These are phyloP conservation scores for Mucor piriformis DNA, from an alignment of 371 early-diverging fungal genomes.

Conservation along the genomic window DNA sequence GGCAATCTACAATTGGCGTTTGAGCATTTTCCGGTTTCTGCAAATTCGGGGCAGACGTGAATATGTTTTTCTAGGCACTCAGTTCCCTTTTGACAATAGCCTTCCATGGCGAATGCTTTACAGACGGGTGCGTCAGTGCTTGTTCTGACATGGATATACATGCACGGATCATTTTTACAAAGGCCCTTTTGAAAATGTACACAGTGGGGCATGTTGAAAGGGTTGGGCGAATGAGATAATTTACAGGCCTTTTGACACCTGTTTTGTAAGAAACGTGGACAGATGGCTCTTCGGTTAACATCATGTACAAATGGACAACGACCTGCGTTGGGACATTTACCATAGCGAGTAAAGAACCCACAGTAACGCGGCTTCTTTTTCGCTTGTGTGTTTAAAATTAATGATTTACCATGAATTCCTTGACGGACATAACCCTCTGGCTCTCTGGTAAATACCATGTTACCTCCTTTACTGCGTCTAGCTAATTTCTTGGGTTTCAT, in stretches of 20 bases:
- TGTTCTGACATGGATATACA: constrained; percentile 56
- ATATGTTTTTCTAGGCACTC: constrained; percentile 57
- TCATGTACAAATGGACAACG: constrained; percentile 56
- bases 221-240: constrained; percentile 54
- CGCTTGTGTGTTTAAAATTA: constrained; percentile 30
- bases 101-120: constrained; percentile 58
- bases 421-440: constrained; percentile 50
- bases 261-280: constrained; percentile 54
- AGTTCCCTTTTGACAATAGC: constrained; percentile 56
- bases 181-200: constrained; percentile 55
- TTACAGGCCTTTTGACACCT: constrained; percentile 48
- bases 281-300: constrained; percentile 55
- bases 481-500: constrained; percentile 14
- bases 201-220: constrained; percentile 57
- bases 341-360: constrained; percentile 49
- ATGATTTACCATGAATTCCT: constrained; percentile 35
- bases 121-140: constrained; percentile 60
- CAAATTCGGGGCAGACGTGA: constrained; percentile 65
- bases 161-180: constrained; percentile 52
- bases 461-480: constrained; percentile 39
- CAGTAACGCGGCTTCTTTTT: constrained; percentile 30
- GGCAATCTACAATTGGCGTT: constrained; percentile 61
- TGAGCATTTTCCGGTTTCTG: constrained; percentile 56
- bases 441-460: constrained; percentile 38
- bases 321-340: constrained; percentile 32